Base-by-base conservation (phyloP, 768 basidiomycete species). In the Macrolepiota albuminosa region DNA sequence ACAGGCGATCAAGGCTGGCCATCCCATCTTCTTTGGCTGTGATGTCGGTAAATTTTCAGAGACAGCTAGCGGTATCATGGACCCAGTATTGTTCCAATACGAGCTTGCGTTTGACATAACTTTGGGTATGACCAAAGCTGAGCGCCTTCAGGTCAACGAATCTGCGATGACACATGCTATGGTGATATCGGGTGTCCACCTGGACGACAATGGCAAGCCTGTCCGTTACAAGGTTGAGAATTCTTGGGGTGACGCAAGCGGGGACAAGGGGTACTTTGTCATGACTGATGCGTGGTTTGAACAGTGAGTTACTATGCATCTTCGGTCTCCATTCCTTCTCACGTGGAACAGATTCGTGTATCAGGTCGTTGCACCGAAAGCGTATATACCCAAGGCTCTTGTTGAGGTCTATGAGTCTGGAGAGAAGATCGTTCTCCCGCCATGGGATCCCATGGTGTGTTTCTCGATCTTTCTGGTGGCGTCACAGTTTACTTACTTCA, bases 221-320 rank as follows among this genome's bases (percentile, higher is more conserved):
- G 73, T 95, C 21, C 83, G 93, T n/a, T 98, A 93, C 82, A 93
- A 93, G 74, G 92, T 98, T 21, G 96, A 98, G 80, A 98, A 98
- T 76, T 90, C 88, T 3, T 98, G 96, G 96, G 91, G 92, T 16
- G 85, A 86, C 31, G 75, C 75, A 0, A 81, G 79, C 0, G 89
- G 94, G 29, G 79, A 93, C 64, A 87, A 93, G 65, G 95, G 95
- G 6, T 95, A 86, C 74, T 93, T 90, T 75, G 84, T 96, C 67
- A 95, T 96, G 93, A 91, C 86, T 52, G 90, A 92, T 64, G 77
- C 76, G 46, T 98, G 96, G 95, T 98, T 98, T 73, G 87, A 89
- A 58, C 80, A 98, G 89, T 93, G 66, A 67, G 89, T 79, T 5
- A 5, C 13, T 4, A 54, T 13, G 16, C 11, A 50, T 26, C 21